These are phyloP conservation scores for Aegilops tauschii DNA, from an alignment of 176 grass and related monocot genomes.

Conservation along the genomic window DNA sequence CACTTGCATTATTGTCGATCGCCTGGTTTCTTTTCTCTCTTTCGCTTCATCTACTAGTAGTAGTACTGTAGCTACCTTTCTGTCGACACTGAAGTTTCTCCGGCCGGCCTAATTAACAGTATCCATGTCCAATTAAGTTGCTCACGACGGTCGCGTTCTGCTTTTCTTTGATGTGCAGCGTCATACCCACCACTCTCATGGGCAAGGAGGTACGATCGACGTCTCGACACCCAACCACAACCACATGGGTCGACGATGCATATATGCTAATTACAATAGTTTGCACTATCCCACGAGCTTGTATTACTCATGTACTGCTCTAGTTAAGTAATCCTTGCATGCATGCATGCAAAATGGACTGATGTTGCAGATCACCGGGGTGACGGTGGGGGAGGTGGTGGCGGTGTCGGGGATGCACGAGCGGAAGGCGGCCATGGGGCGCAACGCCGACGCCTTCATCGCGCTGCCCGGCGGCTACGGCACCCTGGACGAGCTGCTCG, in stretches of 20 bases:
- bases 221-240: neutral
- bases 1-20: neutral
- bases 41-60: too few species aligned
- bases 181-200: conserved; percentile 84
- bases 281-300: too few species aligned
- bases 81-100: neutral
- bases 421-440: conserved; percentile 95
- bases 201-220: conserved; percentile 65
- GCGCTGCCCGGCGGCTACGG: conserved; percentile 92
- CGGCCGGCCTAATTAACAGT: neutral
- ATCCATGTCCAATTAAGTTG: neutral
- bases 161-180: conserved; percentile 17
- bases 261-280: too few species aligned
- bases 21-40: too few species aligned
- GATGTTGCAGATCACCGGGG: conserved; percentile 60
- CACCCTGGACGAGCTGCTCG: conserved; percentile 89
- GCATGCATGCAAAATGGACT: too few species aligned
- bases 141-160: neutral
- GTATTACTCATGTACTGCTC: too few species aligned
- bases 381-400: conserved; percentile 81
- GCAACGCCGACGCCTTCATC: conserved; percentile 89
- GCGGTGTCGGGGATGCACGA: conserved; percentile 87
- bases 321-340: too few species aligned
- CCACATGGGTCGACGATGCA: neutral
- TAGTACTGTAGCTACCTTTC: neutral